Conservation (phyloP, 345 rosid genomes). For the Balakata baccata region DNA sequence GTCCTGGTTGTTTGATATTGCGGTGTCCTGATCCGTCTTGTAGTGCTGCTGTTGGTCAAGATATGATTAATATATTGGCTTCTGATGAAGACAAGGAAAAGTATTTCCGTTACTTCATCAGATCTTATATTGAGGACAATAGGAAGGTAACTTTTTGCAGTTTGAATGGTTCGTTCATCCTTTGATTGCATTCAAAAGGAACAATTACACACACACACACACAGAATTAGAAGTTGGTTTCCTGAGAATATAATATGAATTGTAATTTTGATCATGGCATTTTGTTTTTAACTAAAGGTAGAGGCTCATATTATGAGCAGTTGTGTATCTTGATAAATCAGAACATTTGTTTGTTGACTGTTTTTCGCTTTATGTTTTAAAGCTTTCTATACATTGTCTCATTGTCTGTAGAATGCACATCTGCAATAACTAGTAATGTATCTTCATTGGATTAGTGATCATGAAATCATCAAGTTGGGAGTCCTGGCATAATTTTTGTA, state of each 20-base stretch:
- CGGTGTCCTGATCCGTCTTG: constrained; percentile 43
- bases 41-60: constrained; percentile 35
- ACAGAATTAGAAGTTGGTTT: no score
- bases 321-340: no score
- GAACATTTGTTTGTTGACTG: no score
- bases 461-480: not conserved
- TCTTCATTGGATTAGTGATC: not conserved
- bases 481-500: not conserved
- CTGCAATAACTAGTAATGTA: not conserved
- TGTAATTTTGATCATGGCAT: no score
- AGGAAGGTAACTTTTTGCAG: constrained; percentile 25
- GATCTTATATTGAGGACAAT: constrained; percentile 39
- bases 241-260: no score
- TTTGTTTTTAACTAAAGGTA: no score
- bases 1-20: constrained; percentile 43
- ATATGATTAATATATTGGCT: constrained; percentile 31
- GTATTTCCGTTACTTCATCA: constrained; percentile 28
- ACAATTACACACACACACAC: not conserved
- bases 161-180: not conserved
- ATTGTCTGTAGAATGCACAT: not conserved
- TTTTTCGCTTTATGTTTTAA: not conserved
- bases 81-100: constrained; percentile 31
- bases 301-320: no score
- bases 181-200: not conserved
- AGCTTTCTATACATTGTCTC: not conserved